phyloP scores from a whole-genome alignment of 2,329 filamentous ascomycete genomes.

The Aspergillus neotritici region DNA sequence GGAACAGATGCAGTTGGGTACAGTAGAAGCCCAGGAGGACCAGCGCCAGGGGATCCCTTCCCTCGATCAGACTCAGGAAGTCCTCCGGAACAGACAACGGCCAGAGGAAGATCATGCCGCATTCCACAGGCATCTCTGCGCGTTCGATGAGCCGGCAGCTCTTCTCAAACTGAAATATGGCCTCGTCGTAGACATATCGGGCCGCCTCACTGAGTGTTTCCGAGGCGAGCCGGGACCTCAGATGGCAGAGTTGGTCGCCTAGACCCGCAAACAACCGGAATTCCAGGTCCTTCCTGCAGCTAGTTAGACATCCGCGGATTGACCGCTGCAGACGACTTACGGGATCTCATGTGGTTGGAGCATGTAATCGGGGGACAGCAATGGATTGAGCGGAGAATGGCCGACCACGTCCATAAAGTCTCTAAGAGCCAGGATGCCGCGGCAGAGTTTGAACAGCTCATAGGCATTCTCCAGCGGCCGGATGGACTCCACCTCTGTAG shows the following conservation, averaged over 20 bases:
- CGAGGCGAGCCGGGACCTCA: background rate
- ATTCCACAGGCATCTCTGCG: background rate
- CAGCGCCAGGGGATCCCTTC: background rate
- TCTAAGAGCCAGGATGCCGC: slow-evolving; percentile 4
- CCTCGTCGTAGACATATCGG: background rate
- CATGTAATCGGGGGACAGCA: background rate
- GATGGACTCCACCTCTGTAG: background rate
- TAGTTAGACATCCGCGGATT: too few species aligned
- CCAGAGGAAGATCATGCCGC: slow-evolving; percentile 8
- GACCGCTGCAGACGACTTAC: background rate
- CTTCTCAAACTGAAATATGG: background rate
- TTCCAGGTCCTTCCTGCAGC: too few species aligned
- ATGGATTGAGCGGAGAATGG: background rate
- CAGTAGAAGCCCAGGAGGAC: slow-evolving; percentile 5
- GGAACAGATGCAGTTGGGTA: slow-evolving; percentile 5
- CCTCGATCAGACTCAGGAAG: slow-evolving; percentile 2
- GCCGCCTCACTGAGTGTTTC: background rate
- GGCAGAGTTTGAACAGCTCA: slow-evolving; percentile 5
- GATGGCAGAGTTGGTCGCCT: background rate
- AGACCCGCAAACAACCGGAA: background rate
- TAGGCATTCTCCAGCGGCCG: slow-evolving; percentile 1
- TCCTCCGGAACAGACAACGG: slow-evolving; percentile 3
- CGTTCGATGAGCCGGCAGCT: slow-evolving; percentile 1
- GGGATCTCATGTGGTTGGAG: background rate
- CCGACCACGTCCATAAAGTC: background rate